Conservation (phyloP, 1,284 basidiomycete species). For the Singerocomus inundabilis region DNA sequence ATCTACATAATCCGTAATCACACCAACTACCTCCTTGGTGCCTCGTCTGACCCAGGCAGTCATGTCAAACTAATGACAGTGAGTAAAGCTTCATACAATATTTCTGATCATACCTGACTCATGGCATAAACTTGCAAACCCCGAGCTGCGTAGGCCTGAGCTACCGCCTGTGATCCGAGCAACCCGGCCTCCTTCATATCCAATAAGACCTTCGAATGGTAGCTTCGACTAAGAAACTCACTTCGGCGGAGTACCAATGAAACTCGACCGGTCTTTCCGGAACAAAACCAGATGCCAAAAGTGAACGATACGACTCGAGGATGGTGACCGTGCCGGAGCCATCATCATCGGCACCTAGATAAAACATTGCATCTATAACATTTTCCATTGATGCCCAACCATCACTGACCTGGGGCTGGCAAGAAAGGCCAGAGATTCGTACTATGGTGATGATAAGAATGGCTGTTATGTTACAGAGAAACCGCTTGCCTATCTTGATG, state of each 20-base stretch:
- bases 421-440: conserved; percentile 89
- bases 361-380: conserved; percentile 3
- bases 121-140: conserved; percentile 78
- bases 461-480: conserved; percentile 11
- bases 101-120: conserved; percentile 63
- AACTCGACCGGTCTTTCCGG: conserved; percentile 86
- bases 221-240: conserved; percentile 26
- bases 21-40: conserved; percentile 83
- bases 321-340: conserved; percentile 92
- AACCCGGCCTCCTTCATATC: conserved; percentile 80
- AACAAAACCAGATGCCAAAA: conserved; percentile 76
- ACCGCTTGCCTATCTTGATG: conserved; percentile 81
- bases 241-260: conserved; percentile 95
- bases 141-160: conserved; percentile 68
- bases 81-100: background rate
- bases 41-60: conserved; percentile 95
- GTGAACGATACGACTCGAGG: conserved; percentile 83
- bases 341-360: conserved; percentile 82
- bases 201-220: background rate
- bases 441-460: conserved; percentile 39
- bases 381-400: background rate
- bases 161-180: conserved; percentile 91
- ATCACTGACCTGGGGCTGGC: conserved; percentile 74
- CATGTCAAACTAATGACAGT: conserved; percentile 76
- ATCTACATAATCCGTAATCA: conserved; percentile 89